Percentiles rank a stretch among this genome's conserved stretches.
Conservation (phyloP, 2,329 filamentous ascomycete genomes). For the Colletotrichum cereale region DNA sequence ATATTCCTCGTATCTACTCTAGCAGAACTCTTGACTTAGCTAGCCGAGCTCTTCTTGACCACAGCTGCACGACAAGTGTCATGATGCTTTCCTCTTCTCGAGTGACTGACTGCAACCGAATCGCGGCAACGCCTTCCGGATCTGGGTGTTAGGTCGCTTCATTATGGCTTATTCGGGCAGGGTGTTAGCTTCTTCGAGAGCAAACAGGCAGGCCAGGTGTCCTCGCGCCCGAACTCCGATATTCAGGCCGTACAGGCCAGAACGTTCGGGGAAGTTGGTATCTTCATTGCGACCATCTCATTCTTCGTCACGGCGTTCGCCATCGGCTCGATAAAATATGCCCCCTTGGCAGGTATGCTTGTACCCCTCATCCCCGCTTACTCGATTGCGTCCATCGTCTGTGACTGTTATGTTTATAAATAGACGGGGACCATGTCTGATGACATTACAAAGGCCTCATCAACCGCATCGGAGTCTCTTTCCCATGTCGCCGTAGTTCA, state of each 20-base stretch:
- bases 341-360: slow-evolving; percentile 68
- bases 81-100: slow-evolving; percentile 1
- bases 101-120: neutral
- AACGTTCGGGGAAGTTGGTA: too few species aligned
- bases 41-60: slow-evolving; percentile 11
- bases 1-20: neutral
- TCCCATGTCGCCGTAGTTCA: slow-evolving; percentile 67
- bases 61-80: slow-evolving; percentile 3
- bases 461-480: slow-evolving; percentile 68
- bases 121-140: neutral
- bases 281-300: too few species aligned
- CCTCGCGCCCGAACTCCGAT: too few species aligned
- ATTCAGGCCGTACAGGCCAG: too few species aligned
- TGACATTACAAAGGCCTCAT: slow-evolving; percentile 62
- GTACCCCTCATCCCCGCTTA: slow-evolving; percentile 68
- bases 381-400: slow-evolving; percentile 65
- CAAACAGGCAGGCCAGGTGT: too few species aligned
- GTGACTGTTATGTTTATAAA: slow-evolving; percentile 62
- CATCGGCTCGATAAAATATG: slow-evolving; percentile 71
- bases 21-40: neutral
- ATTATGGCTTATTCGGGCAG: slow-evolving; percentile 26
- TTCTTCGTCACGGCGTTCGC: slow-evolving; percentile 73
- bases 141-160: slow-evolving; percentile 5
- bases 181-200: too few species aligned
- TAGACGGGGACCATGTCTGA: slow-evolving; percentile 59